Evolutionary conservation across 495 filamentous ascomycete species (phyloP), one percentile per base, ranked within the genome.

Genomic region (Xylaria grammica): DNA sequence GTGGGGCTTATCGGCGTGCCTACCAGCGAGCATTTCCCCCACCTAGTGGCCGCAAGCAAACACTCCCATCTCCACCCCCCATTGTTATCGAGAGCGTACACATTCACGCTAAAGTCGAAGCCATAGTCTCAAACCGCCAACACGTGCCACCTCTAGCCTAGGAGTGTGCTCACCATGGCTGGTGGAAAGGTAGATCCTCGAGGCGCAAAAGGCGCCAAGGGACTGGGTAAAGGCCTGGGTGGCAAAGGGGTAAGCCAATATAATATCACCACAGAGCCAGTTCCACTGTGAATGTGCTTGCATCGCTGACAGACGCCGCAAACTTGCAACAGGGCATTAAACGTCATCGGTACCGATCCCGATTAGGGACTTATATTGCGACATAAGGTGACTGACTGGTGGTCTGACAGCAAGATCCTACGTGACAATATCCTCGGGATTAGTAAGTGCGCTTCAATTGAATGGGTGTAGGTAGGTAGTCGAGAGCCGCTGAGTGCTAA

Each of bases 341-440:
- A 52, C 65, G 72, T 46, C 72, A 74, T 54, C 69, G 72, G 72
- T 74, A 68, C 19, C 19, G 48, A 26, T 5, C 50, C 42, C 15
- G 26, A 42, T 54, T 22, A 19, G 19, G 42, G 42, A 59, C 15
- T 15, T 6, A 59, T 59, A 42, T 30, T 48, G 56, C 56, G 56
- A 59, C 10, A 1, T 10, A 4, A 22, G 10, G 24, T 8, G 22
- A n/a, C 56, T 59, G 22, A 59, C 34, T 62, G 4, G 19, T 1
- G 10, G 15, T 56, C 13, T 13, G 13, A 67, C 65, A 87, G 89
- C 0, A 89, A 89, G 61, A 74, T 89, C 0, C 65, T 84, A 0
- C 82, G 79, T n/a, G 90, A 91, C 56, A 85, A 80, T 0, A 84
- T 92, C 17, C 64, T 73, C 1, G 89, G 87, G 0, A 84, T 92